These are phyloP conservation scores for Choanephora cucurbitarum DNA, from an alignment of 371 early-diverging fungal genomes.

Conservation along the genomic window DNA sequence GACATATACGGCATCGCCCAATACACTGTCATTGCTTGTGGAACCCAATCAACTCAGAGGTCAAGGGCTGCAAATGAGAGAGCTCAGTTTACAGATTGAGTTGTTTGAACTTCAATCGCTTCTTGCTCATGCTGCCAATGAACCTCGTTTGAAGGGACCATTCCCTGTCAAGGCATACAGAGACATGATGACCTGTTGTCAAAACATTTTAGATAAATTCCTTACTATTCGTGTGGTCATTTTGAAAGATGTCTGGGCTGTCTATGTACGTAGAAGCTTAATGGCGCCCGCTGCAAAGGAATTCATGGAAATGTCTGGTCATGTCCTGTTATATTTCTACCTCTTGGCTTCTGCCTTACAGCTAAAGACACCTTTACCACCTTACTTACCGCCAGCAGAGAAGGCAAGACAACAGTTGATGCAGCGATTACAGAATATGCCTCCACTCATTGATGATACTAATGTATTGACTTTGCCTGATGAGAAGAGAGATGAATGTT, in stretches of 20 bases:
- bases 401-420: slow-evolving; percentile 52
- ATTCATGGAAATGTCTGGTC: slow-evolving; percentile 71
- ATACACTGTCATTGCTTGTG: no score
- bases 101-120: slow-evolving; percentile 64
- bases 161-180: slow-evolving; percentile 73
- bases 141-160: slow-evolving; percentile 83
- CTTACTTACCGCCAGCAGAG: slow-evolving; percentile 74
- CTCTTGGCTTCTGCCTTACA: slow-evolving; percentile 76
- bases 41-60: no score
- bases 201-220: slow-evolving; percentile 75
- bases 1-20: no score
- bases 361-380: slow-evolving; percentile 83
- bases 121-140: slow-evolving; percentile 73
- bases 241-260: slow-evolving; percentile 63
- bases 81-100: slow-evolving; percentile 68
- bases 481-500: slow-evolving; percentile 46
- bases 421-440: slow-evolving; percentile 52
- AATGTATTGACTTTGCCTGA: slow-evolving; percentile 73
- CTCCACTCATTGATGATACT: slow-evolving; percentile 74
- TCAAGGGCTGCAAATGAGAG: slow-evolving; percentile 58
- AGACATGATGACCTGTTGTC: slow-evolving; percentile 67
- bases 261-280: slow-evolving; percentile 51
- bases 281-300: slow-evolving; percentile 58
- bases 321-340: slow-evolving; percentile 77
- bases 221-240: slow-evolving; percentile 70